Evolutionary conservation across 2,329 filamentous ascomycete genomes (phyloP).

Genomic region (Xylariaceae sp.): DNA sequence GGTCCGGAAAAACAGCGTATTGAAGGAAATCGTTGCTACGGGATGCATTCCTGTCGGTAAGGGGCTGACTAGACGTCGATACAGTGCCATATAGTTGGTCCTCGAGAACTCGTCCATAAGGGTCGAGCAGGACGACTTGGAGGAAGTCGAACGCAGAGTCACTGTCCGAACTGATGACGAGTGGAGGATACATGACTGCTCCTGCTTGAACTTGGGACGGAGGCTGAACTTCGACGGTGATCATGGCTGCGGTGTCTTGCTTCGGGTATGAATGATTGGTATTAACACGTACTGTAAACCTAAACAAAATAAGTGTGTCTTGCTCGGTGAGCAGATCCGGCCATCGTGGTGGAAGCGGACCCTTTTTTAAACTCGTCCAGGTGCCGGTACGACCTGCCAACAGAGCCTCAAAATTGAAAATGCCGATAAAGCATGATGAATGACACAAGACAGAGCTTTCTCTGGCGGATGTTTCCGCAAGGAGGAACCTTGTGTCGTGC

Average conservation of each 20-base stretch:
- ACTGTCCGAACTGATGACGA: conserved; percentile 27
- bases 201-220: conserved; percentile 29
- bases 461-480: not conserved
- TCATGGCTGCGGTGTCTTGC: conserved; percentile 20
- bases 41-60: conserved; percentile 17
- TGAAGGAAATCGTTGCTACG: conserved; percentile 15
- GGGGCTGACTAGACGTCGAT: conserved; percentile 14
- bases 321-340: not conserved
- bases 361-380: not conserved
- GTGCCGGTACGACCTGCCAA: not conserved
- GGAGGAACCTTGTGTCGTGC: no score
- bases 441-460: not conserved
- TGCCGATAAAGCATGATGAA: not conserved
- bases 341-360: not conserved
- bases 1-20: conserved; percentile 31
- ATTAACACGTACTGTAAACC: not conserved
- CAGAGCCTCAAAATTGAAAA: not conserved
- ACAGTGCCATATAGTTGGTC: conserved; percentile 28
- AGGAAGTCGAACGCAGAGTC: conserved; percentile 26
- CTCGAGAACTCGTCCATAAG: conserved; percentile 22
- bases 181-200: conserved; percentile 30
- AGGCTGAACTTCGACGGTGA: conserved; percentile 30
- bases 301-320: not conserved
- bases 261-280: not conserved
- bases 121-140: conserved; percentile 29